Evolutionary conservation across 768 basidiomycete genomes (phyloP).

Genomic region (Chalciporus piperatus): DNA sequence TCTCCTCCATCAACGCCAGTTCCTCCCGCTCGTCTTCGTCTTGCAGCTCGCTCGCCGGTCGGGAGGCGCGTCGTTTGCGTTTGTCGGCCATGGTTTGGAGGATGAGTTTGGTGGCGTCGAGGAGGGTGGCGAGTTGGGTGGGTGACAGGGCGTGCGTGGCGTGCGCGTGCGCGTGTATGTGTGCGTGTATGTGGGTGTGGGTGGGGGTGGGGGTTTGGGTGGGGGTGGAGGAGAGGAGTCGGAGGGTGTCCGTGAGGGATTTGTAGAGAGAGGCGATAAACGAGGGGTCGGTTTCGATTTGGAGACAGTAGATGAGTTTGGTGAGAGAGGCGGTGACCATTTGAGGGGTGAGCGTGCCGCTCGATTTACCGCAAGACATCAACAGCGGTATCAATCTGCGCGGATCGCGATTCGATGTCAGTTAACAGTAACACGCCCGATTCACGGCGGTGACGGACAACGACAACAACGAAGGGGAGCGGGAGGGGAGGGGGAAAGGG

Average conservation of each 20-base stretch:
- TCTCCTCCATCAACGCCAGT: slow-evolving; percentile 70
- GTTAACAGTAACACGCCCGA: too few species aligned
- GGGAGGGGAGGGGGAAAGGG: too few species aligned
- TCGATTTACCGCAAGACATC: slow-evolving; percentile 62
- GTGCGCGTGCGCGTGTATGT: too few species aligned
- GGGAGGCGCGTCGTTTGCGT: slow-evolving; percentile 50
- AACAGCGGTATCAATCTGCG: slow-evolving; percentile 70
- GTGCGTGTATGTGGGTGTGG: too few species aligned
- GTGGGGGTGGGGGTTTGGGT: too few species aligned
- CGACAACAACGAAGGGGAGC: too few species aligned
- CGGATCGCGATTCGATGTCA: too few species aligned
- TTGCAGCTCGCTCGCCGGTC: slow-evolving; percentile 5
- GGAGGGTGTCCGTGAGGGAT: slow-evolving; percentile 58
- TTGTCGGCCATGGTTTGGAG: slow-evolving; percentile 66
- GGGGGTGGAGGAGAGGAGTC: too few species aligned
- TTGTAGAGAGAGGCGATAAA: slow-evolving; percentile 78
- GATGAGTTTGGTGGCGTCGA: slow-evolving; percentile 72
- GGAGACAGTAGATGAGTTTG: slow-evolving; percentile 61
- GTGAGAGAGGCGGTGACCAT: slow-evolving; percentile 70
- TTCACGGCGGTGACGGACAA: too few species aligned
- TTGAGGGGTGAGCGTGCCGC: slow-evolving; percentile 58
- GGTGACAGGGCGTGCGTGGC: slow-evolving; percentile 39
- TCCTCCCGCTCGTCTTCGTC: slow-evolving; percentile 62
- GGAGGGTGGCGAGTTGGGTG: slow-evolving; percentile 51
- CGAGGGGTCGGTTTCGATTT: slow-evolving; percentile 67